Evolutionary conservation across 495 filamentous ascomycete species (phyloP), one percentile per base, ranked within the genome.

Genomic region (Xanthoparmelia taractica): DNA sequence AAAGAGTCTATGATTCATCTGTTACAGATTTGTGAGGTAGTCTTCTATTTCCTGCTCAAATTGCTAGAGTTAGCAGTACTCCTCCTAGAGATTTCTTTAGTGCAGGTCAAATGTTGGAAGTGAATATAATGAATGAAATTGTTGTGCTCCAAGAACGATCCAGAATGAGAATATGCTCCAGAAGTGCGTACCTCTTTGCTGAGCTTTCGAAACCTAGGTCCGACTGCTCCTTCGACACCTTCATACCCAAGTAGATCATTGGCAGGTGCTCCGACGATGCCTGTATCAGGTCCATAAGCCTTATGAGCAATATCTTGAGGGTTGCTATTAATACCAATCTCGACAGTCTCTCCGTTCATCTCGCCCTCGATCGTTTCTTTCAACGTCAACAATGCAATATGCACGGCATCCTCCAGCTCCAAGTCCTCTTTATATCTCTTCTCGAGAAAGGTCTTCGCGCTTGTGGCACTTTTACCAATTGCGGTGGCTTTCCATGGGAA

Each of bases 401-500:
- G 93, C 65, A 99, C 92, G 27, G 94, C 94, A 77, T 99, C 94
- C 77, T 99, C 94, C 64, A 99, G 79, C 81, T 98, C 94, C 72
- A 98, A 80, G 20, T 92, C 92, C 75, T 98, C 94, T 1, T 91
- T 95, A 75, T 97, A 97, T 74, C 94, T 81, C 84, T 98, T 98
- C 83, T 98, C 94, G 70, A 98, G 78, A 79, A 97, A 98, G 2
- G 94, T 98, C 80, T 98, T 98, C 57, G 94, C 94, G 68, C 89
- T 94, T 23, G 94, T 97, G 37, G 94, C 94, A 71, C 91, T 96
- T 84, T 97, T 97, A 65, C 95, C 94, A 71, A 98, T 98, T 50
- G 94, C 94, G 66, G 95, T 98, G 58, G 94, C 94, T 80, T 98
- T 97, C 94, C 94, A 98, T 29, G 94, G 94, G 76, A 97, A 98